Percentiles rank a stretch among this genome's conserved stretches.
These are phyloP conservation scores for Polygonum aviculare DNA, from an alignment of 148 eudicot genomes.

Conservation along the genomic window DNA sequence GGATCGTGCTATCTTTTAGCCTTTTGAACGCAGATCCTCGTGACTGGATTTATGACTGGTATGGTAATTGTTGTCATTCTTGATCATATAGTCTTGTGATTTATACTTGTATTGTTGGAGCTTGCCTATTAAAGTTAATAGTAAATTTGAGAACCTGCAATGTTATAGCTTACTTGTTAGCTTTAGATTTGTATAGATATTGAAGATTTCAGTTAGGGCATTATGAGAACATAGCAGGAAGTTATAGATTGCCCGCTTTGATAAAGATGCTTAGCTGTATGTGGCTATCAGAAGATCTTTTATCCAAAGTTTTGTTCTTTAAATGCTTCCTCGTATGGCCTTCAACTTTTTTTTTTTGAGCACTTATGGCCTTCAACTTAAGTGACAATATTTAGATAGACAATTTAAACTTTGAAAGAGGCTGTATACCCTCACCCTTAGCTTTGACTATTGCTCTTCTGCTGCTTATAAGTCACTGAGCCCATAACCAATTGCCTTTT, in stretches of 20 bases:
- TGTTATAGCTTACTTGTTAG: neutral
- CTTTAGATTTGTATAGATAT: neutral
- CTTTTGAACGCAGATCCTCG: conserved; percentile 87
- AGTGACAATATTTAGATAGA: neutral
- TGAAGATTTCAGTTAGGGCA: neutral
- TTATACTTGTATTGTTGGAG: neutral
- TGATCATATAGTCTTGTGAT: neutral
- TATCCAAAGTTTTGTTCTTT: neutral
- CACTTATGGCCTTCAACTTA: neutral
- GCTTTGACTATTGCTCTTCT: neutral
- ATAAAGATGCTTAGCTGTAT: neutral
- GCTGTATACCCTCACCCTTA: neutral
- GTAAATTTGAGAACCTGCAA: neutral
- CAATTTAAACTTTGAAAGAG: neutral
- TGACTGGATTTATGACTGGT: conserved; percentile 94
- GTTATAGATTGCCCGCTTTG: neutral
- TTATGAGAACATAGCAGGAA: neutral
- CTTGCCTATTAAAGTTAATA: neutral
- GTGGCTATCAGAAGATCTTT: neutral
- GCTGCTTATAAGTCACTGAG: neutral
- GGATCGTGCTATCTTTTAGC: conserved; percentile 82
- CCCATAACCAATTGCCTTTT: neutral
- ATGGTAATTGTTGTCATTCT: conserved; percentile 21
- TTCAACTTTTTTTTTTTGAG: no score
- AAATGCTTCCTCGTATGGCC: neutral